Percentiles rank a stretch among this genome's conserved stretches.
These are phyloP conservation scores for Neurospora sp. DNA, from an alignment of 2,329 filamentous ascomycete species.

Conservation along the genomic window DNA sequence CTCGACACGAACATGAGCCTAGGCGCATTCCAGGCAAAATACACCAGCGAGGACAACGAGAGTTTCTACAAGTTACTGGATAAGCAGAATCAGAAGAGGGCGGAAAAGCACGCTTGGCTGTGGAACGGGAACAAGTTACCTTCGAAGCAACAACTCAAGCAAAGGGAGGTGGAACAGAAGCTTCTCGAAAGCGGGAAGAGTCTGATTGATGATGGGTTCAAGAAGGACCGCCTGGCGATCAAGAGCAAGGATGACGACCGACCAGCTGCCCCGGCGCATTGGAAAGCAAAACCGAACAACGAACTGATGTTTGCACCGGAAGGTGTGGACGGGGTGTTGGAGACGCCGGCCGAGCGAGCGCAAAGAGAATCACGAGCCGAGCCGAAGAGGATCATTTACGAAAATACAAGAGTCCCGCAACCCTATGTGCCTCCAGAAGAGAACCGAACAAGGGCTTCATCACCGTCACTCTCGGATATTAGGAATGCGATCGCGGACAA, in stretches of 20 bases:
- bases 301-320: constrained; percentile 77
- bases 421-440: constrained; percentile 15
- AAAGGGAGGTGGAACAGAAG: constrained; percentile 50
- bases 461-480: constrained; percentile 76
- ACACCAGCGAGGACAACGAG: constrained; percentile 96
- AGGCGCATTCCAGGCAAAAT: constrained; percentile 78
- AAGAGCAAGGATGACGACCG: constrained; percentile 58
- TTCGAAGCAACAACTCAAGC: constrained; percentile 65
- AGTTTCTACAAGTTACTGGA: constrained; percentile 90
- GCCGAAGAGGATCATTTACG: constrained; percentile 68
- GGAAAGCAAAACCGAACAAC: constrained; percentile 68
- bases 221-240: constrained; percentile 50
- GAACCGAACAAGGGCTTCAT: constrained; percentile 45
- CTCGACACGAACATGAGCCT: constrained; percentile 72
- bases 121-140: constrained; percentile 81
- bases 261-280: constrained; percentile 66
- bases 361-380: constrained; percentile 63
- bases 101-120: constrained; percentile 81
- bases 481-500: constrained; percentile 73
- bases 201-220: constrained; percentile 46
- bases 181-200: constrained; percentile 34
- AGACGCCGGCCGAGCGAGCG: constrained; percentile 57
- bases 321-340: constrained; percentile 45
- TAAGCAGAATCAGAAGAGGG: constrained; percentile 74
- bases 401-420: constrained; percentile 69